phyloP scores from a whole-genome alignment of 2,329 filamentous ascomycete species.

The Colletotrichum sidae region DNA sequence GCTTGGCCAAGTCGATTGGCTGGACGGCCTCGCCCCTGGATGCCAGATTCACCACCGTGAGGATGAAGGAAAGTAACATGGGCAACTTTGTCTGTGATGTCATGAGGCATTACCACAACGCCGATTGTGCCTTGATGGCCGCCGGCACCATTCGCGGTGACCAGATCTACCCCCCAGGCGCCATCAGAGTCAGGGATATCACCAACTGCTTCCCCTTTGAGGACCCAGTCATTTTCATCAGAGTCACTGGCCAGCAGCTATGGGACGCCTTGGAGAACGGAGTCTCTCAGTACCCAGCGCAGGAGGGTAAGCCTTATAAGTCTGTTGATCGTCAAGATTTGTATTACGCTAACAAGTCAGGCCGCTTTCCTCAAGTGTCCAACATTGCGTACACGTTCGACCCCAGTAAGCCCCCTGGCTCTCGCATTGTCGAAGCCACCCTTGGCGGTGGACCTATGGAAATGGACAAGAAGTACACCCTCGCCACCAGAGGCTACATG shows the following conservation, averaged over 20 bases:
- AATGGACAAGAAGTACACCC: conserved; percentile 71
- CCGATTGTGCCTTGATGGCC: conserved; percentile 87
- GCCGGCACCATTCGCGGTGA: conserved; percentile 89
- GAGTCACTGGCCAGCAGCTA: conserved; percentile 77
- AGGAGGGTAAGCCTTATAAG: conserved; percentile 70
- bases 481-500: conserved; percentile 92
- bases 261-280: conserved; percentile 87
- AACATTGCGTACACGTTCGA: conserved; percentile 84
- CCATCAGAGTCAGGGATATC: conserved; percentile 83
- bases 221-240: conserved; percentile 85
- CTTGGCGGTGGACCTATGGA: conserved; percentile 73
- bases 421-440: conserved; percentile 71
- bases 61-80: conserved; percentile 82
- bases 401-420: conserved; percentile 67
- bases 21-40: conserved; percentile 87
- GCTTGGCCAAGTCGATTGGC: conserved; percentile 84
- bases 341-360: conserved; percentile 37
- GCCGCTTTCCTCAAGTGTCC: conserved; percentile 86
- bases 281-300: conserved; percentile 81
- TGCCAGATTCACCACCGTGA: conserved; percentile 85
- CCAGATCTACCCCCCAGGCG: conserved; percentile 86
- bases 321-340: background rate
- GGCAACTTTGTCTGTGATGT: conserved; percentile 94
- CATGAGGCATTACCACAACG: conserved; percentile 84
- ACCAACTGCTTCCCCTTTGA: conserved; percentile 93